phyloP scores from a whole-genome alignment of 1,284 basidiomycete genomes.

The Papiliotrema nemorosa region DNA sequence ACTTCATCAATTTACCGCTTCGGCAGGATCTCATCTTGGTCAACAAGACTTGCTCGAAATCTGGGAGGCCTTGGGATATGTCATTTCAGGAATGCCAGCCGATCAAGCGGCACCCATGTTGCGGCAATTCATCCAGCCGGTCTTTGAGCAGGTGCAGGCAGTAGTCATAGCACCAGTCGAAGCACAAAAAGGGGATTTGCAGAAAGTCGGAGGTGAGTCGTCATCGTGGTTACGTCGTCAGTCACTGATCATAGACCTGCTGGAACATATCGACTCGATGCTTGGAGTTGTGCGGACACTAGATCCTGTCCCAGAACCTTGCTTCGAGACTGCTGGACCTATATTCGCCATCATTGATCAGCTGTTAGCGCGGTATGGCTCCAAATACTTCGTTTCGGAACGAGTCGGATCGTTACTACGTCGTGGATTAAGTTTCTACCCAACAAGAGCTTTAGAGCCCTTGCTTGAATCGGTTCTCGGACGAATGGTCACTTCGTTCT shows the following conservation, averaged over 20 bases:
- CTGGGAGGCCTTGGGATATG: constrained; percentile 91
- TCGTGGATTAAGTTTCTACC: constrained; percentile 77
- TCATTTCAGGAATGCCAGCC: constrained; percentile 83
- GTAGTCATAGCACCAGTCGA: constrained; percentile 31
- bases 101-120: constrained; percentile 80
- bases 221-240: background rate
- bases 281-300: constrained; percentile 73
- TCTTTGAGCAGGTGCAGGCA: constrained; percentile 52
- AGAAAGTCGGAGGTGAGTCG: constrained; percentile 63
- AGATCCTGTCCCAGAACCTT: constrained; percentile 73
- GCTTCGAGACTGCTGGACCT: constrained; percentile 72
- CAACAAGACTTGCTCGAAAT: constrained; percentile 89
- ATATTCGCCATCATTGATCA: constrained; percentile 80
- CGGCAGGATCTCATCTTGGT: constrained; percentile 68
- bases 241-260: constrained; percentile 56
- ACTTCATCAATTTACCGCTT: constrained; percentile 80
- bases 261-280: constrained; percentile 88
- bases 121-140: constrained; percentile 68
- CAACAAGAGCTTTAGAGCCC: constrained; percentile 60
- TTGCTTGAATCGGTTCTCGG: constrained; percentile 68
- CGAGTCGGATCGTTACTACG: constrained; percentile 82
- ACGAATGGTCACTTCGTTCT: constrained; percentile 74
- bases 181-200: constrained; percentile 61
- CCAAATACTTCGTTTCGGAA: constrained; percentile 75
- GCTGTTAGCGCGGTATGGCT: constrained; percentile 76